A percentile compares a stretch with the other conserved stretches of the same genome.
phyloP scores from a whole-genome alignment of 345 rosid genomes.

The Eucalyptus grandis region DNA sequence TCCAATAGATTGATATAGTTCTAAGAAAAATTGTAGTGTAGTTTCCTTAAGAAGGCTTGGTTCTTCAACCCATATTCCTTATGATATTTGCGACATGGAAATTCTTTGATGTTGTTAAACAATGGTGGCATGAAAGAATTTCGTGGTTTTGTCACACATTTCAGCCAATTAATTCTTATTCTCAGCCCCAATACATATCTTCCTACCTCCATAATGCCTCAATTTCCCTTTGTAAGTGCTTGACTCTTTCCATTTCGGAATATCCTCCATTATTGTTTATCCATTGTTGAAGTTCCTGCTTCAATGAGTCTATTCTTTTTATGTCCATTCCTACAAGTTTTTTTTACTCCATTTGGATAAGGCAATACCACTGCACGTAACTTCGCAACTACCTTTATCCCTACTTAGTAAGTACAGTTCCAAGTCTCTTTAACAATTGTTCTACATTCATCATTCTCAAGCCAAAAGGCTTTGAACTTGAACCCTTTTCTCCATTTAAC shows the following conservation, averaged over 20 bases:
- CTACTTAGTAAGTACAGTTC: not conserved
- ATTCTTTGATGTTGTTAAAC: not conserved
- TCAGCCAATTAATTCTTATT: not conserved
- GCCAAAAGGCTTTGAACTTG: not conserved
- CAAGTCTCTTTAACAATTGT: not conserved
- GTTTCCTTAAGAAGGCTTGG: not conserved
- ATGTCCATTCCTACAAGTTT: not conserved
- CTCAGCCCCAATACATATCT: not conserved
- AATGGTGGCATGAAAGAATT: not conserved
- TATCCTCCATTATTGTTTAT: not conserved
- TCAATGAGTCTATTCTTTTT: not conserved
- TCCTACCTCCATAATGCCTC: not conserved
- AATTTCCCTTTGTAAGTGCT: not conserved
- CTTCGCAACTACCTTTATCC: not conserved
- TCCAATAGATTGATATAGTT: not conserved
- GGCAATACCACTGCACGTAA: not conserved
- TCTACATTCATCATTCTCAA: not conserved
- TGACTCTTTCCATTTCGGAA: not conserved
- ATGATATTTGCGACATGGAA: too few species aligned
- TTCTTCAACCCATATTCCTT: too few species aligned
- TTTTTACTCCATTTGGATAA: not conserved
- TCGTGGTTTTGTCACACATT: not conserved
- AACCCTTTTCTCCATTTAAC: not conserved
- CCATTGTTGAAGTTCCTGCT: not conserved
- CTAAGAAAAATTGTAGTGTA: too few species aligned